Conservation (phyloP, 306 rosid species). For the Acmispon strigosus region DNA sequence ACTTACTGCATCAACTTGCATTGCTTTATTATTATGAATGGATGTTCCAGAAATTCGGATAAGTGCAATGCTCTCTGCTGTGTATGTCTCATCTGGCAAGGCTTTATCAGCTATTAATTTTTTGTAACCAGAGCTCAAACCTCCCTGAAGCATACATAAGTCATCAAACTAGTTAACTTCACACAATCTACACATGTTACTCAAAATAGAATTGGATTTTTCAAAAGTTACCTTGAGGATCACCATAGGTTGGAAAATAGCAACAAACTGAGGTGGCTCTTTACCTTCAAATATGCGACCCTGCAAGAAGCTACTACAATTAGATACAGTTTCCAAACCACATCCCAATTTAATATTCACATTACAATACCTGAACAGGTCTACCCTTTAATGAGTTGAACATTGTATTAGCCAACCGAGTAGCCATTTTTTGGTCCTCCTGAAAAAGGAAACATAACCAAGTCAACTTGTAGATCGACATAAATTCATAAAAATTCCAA, state of each 20-base stretch:
- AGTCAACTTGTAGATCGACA: slow-evolving; percentile 10
- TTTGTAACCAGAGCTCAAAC: slow-evolving; percentile 87
- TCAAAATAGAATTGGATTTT: background rate
- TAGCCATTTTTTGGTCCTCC: slow-evolving; percentile 93
- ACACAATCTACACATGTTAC: slow-evolving; percentile 11
- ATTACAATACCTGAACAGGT: slow-evolving; percentile 82
- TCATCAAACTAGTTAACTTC: slow-evolving; percentile 14
- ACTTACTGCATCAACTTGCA: slow-evolving; percentile 94
- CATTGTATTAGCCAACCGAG: slow-evolving; percentile 82
- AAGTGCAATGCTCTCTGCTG: slow-evolving; percentile 66
- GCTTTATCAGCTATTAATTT: slow-evolving; percentile 61
- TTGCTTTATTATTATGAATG: slow-evolving; percentile 68
- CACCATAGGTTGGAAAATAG: slow-evolving; percentile 94
- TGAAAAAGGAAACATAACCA: slow-evolving; percentile 26
- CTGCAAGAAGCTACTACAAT: slow-evolving; percentile 47
- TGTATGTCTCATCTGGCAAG: slow-evolving; percentile 72
- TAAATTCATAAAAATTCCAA: background rate
- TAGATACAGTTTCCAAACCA: slow-evolving; percentile 15
- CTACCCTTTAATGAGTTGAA: slow-evolving; percentile 93
- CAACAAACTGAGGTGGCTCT: slow-evolving; percentile 91
- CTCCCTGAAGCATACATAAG: slow-evolving; percentile 61
- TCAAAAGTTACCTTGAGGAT: slow-evolving; percentile 64
- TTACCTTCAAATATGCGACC: slow-evolving; percentile 85
- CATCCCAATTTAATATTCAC: slow-evolving; percentile 23
- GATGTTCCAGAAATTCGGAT: slow-evolving; percentile 79